phyloP scores from a whole-genome alignment of 495 filamentous ascomycete species.

The Penicillium ochrochloron region DNA sequence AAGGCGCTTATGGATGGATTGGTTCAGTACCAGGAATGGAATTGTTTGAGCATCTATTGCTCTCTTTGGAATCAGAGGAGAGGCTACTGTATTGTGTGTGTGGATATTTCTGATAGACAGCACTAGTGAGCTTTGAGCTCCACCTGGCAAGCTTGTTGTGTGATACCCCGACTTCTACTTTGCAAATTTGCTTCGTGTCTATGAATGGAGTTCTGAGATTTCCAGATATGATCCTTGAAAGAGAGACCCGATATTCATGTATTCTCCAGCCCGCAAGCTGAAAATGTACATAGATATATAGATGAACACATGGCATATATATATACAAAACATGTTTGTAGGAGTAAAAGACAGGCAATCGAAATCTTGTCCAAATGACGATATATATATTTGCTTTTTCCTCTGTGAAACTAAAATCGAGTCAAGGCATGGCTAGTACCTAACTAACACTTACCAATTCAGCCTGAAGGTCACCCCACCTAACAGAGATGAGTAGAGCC shows the following conservation, averaged over 20 bases:
- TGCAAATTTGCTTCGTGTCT: not conserved
- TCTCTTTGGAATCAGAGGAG: not conserved
- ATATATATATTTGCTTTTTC: not conserved
- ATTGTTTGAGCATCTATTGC: not conserved
- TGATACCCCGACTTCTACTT: slow-evolving; percentile 5
- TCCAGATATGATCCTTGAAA: not conserved
- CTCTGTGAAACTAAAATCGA: not conserved
- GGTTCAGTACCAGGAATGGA: not conserved
- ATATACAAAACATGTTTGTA: too few species aligned
- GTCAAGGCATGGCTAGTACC: not conserved
- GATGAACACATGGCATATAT: too few species aligned
- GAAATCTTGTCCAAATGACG: not conserved
- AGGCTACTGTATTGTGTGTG: not conserved
- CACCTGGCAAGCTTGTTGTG: not conserved
- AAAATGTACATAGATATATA: too few species aligned
- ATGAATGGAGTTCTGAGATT: not conserved
- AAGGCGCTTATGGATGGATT: slow-evolving; percentile 8
- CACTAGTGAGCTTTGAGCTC: not conserved
- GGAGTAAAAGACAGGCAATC: not conserved
- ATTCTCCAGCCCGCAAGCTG: too few species aligned
- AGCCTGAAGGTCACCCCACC: not conserved
- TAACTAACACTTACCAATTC: not conserved
- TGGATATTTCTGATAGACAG: not conserved
- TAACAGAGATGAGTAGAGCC: slow-evolving; percentile 5
- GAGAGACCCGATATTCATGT: not conserved